A percentile compares a stretch with the other conserved stretches of the same genome.
Evolutionary conservation across 1,139 yeast genomes (phyloP).

Genomic region (Scheffersomyces parashehatae): DNA sequence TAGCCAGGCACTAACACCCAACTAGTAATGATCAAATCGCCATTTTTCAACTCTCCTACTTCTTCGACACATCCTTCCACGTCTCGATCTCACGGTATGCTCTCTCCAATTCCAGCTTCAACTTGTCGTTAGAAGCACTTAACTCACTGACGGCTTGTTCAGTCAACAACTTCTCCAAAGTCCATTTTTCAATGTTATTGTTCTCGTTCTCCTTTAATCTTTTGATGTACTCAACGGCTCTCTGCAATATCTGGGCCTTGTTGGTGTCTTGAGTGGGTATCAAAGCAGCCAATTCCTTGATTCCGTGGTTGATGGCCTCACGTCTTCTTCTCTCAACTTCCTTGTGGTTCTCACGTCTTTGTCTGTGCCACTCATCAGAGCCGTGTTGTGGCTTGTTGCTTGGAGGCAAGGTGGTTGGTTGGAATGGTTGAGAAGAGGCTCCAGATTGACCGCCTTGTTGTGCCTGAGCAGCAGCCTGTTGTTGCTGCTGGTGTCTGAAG

Average conservation of each 20-base stretch:
- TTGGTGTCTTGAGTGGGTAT: slow-evolving; percentile 90
- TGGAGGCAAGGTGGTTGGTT: slow-evolving; percentile 38
- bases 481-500: slow-evolving; percentile 24
- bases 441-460: slow-evolving; percentile 9
- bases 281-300: slow-evolving; percentile 75
- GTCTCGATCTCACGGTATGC: slow-evolving; percentile 92
- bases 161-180: slow-evolving; percentile 83
- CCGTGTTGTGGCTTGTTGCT: slow-evolving; percentile 57
- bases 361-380: slow-evolving; percentile 83
- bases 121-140: slow-evolving; percentile 72
- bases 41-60: slow-evolving; percentile 12
- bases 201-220: slow-evolving; percentile 86
- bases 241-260: slow-evolving; percentile 83
- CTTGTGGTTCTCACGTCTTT: slow-evolving; percentile 88
- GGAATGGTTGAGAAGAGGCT: slow-evolving; percentile 16
- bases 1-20: not conserved
- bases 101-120: slow-evolving; percentile 77
- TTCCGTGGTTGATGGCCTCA: slow-evolving; percentile 87
- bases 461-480: slow-evolving; percentile 13
- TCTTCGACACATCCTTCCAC: slow-evolving; percentile 57
- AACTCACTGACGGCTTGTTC: slow-evolving; percentile 89
- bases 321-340: slow-evolving; percentile 97
- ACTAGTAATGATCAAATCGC: slow-evolving; percentile 2
- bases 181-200: slow-evolving; percentile 89
- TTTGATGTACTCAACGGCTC: slow-evolving; percentile 88